Conservation (phyloP, 768 basidiomycete species). For the Pholiota conissans region DNA sequence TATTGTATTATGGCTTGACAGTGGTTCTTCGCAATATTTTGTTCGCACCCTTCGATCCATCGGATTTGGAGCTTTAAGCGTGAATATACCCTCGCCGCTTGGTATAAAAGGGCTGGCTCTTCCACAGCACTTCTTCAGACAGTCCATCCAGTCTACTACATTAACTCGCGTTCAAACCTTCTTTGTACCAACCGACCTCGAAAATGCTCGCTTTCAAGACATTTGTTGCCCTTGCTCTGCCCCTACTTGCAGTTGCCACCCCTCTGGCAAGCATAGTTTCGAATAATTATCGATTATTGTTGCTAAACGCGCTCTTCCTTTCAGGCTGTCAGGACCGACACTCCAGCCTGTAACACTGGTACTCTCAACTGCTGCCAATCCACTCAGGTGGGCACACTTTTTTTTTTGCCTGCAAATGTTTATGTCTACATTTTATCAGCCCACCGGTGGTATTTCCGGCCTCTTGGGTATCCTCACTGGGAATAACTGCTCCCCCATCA, state of each 20-base stretch:
- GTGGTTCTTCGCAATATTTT: not conserved
- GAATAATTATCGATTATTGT: not conserved
- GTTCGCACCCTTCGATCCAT: not conserved
- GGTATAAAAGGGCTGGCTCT: slow-evolving; percentile 3
- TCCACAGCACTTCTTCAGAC: slow-evolving; percentile 8
- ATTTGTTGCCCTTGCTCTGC: slow-evolving; percentile 23
- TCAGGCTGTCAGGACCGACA: slow-evolving; percentile 18
- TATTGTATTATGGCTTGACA: not conserved
- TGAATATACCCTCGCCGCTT: not conserved
- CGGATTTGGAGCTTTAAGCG: not conserved
- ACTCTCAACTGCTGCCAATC: slow-evolving; percentile 25
- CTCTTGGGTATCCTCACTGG: slow-evolving; percentile 12
- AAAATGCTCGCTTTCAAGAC: slow-evolving; percentile 22
- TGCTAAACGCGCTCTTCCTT: no score
- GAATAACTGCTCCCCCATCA: slow-evolving; percentile 19
- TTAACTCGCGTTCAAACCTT: not conserved
- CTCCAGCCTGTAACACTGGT: slow-evolving; percentile 20
- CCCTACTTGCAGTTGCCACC: slow-evolving; percentile 22
- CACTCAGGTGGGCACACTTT: slow-evolving; percentile 10
- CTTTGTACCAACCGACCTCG: not conserved
- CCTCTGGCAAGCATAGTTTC: slow-evolving; percentile 21
- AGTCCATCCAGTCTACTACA: slow-evolving; percentile 11
- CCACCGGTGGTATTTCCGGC: not conserved
- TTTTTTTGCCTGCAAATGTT: not conserved
- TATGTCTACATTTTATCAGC: no score